Percentiles rank a stretch among this genome's conserved stretches.
These are phyloP conservation scores for Citrullus colocynthis DNA, from an alignment of 306 rosid species.

Conservation along the genomic window DNA sequence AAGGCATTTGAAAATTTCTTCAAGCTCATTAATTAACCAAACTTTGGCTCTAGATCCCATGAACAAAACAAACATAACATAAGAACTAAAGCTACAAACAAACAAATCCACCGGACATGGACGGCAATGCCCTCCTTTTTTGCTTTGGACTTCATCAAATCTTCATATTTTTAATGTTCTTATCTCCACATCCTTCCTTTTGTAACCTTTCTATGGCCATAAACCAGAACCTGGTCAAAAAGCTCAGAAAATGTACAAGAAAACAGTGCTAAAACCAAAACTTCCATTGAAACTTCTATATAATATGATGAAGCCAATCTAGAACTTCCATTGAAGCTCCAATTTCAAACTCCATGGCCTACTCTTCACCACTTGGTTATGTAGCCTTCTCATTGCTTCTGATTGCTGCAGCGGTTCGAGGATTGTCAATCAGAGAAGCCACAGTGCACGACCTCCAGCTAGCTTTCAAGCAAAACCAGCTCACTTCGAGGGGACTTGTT, in stretches of 20 bases:
- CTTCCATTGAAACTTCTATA: not conserved
- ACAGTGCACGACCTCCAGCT: conserved; percentile 27
- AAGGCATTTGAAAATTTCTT: not conserved
- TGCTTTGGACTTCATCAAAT: not conserved
- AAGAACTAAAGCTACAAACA: not conserved
- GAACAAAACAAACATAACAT: not conserved
- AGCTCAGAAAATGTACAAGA: not conserved
- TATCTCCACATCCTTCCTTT: not conserved
- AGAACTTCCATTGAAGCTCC: not conserved
- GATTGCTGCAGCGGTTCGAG: not conserved
- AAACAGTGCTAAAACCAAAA: not conserved
- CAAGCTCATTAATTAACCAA: not conserved
- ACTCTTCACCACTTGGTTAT: conserved; percentile 2
- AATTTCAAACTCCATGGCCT: conserved; percentile 12
- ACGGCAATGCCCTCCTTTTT: conserved; percentile 8
- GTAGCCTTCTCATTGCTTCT: conserved; percentile 10
- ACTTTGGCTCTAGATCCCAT: not conserved
- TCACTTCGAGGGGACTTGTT: conserved; percentile 29
- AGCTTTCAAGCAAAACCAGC: conserved; percentile 26
- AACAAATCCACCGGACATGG: not conserved
- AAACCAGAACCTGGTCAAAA: not conserved
- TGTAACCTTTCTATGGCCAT: not conserved
- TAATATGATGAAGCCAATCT: not conserved
- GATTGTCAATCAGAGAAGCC: conserved; percentile 25
- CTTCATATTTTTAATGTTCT: not conserved